phyloP scores from a whole-genome alignment of 2,329 filamentous ascomycete genomes.

The Monosporascus sp. region DNA sequence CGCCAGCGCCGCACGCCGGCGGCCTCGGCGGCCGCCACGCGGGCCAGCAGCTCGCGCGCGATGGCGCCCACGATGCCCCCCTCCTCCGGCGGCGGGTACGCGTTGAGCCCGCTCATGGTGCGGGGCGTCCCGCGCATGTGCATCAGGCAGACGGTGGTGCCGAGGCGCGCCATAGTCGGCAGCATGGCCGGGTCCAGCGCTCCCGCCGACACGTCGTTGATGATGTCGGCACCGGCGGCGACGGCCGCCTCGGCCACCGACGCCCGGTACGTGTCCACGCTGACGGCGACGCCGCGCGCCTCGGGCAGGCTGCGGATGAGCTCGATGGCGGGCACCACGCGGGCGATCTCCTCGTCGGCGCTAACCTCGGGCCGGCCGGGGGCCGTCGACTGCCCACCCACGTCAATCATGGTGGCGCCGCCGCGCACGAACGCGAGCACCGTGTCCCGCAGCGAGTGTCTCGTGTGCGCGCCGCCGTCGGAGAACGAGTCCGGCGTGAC shows the following conservation, averaged over 20 bases:
- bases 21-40: conserved; percentile 67
- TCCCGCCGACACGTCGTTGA: conserved; percentile 92
- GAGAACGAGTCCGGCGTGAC: conserved; percentile 96
- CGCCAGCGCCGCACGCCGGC: conserved; percentile 89
- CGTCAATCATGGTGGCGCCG: conserved; percentile 81
- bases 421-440: conserved; percentile 56
- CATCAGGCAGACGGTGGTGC: conserved; percentile 79
- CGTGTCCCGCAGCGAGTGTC: conserved; percentile 50
- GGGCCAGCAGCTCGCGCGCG: conserved; percentile 59
- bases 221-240: conserved; percentile 75
- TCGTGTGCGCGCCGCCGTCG: conserved; percentile 66
- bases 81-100: conserved; percentile 49
- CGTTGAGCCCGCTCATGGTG: conserved; percentile 67
- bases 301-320: conserved; percentile 64
- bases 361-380: conserved; percentile 66
- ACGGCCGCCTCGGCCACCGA: conserved; percentile 73
- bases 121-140: conserved; percentile 86
- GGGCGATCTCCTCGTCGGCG: conserved; percentile 66
- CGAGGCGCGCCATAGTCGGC: conserved; percentile 66
- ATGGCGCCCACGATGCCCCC: conserved; percentile 61
- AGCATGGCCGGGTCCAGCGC: conserved; percentile 77
- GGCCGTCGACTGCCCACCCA: conserved; percentile 90
- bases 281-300: conserved; percentile 62
- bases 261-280: conserved; percentile 89
- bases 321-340: conserved; percentile 73